These are phyloP conservation scores for Pouteria campechiana DNA, from an alignment of 179 eudicot genomes.

Conservation along the genomic window DNA sequence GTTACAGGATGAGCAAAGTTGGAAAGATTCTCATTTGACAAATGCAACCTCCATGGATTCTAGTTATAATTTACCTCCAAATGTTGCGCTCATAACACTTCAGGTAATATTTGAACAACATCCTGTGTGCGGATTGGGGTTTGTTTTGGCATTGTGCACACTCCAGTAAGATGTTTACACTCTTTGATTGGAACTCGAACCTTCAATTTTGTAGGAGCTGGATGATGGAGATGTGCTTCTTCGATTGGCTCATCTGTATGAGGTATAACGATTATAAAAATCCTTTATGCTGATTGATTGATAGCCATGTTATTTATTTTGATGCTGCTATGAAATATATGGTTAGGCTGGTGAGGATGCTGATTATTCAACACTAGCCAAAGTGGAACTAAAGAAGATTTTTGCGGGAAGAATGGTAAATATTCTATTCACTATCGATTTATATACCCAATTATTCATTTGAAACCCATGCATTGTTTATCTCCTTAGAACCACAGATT, in stretches of 20 bases:
- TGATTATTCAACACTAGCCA: conserved; percentile 47
- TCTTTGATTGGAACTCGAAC: background rate
- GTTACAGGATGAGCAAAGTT: conserved; percentile 41
- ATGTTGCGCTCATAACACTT: conserved; percentile 82
- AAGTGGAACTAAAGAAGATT: conserved; percentile 61
- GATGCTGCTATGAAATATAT: conserved; percentile 7
- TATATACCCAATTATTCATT: no score
- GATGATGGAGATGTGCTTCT: conserved; percentile 61
- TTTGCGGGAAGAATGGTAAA: conserved; percentile 55
- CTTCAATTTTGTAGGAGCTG: conserved; percentile 46
- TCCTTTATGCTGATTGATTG: background rate
- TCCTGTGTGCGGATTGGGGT: background rate
- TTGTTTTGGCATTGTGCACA: background rate
- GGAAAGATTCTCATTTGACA: conserved; percentile 46
- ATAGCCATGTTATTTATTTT: background rate
- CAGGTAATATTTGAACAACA: conserved; percentile 32
- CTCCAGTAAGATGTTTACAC: background rate
- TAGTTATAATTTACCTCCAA: conserved; percentile 58
- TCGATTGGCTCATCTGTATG: conserved; percentile 82
- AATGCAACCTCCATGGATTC: conserved; percentile 57
- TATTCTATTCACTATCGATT: no score
- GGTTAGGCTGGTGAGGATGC: conserved; percentile 71
- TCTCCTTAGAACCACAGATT: no score
- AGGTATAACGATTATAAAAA: no score
- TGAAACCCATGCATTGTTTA: no score